Evolutionary conservation across 202 grass and related monocot genomes (phyloP), one percentile per base, ranked within the genome.

Genomic region (Panicum hallii): DNA sequence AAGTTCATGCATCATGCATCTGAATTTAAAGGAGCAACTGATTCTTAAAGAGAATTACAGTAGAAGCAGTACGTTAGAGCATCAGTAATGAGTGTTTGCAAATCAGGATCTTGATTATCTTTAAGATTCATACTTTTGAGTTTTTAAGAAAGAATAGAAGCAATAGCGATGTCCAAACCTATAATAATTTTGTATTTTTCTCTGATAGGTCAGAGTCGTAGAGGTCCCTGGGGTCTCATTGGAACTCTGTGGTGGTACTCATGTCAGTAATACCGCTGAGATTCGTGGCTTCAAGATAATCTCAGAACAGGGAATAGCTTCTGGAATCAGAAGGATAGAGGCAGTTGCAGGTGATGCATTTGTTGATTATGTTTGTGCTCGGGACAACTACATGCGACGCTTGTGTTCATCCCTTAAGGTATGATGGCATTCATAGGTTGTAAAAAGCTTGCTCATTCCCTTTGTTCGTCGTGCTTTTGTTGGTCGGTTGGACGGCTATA

Each of bases 251-350:
- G 93, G 96, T 80, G 96, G 96, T 55, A 99, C 96, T 74, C 96
- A 95, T 87, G 96, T 99, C 17, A 89, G 70, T 60, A 99, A 94
- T 92, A 95, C 96, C 68, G 88, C 88, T 64, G 93, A 95, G 74
- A 91, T 99, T 41, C 93, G 93, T 79, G 96, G 96, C 50, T 99
- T 99, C 82, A 99, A 92, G 88, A 88, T 99, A 91, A 94, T 95
- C 26, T 95, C 91, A 38, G 96, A 99, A 84, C 96, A 99, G 44
- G 93, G 96, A 65, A 95, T 99, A 88, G 93, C 96, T 84, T 99
- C 93, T 89, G 96, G 96, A 83, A 41, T 94, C 78, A 95, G 96
- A 85, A 90, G 96, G 61, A 99, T 95, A 20, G 96, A 99, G 75
- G 96, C 93, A 70, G 93, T 99, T 61, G 96, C 96, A 67, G 96